phyloP scores from a whole-genome alignment of 2,329 filamentous ascomycete species.

The Cercospora sesami region DNA sequence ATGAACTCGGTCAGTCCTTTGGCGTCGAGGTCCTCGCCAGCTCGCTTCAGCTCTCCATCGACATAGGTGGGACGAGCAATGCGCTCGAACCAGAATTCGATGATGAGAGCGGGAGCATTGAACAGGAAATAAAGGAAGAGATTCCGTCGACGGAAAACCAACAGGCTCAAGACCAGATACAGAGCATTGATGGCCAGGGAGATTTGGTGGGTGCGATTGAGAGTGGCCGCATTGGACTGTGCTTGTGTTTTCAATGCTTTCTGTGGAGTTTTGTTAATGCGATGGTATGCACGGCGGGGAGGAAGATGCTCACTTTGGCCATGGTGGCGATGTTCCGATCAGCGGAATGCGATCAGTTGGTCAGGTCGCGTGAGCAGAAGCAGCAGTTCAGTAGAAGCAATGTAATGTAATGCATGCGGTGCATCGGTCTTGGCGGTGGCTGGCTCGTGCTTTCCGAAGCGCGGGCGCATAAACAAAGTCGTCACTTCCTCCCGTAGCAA shows the following conservation, averaged over 20 bases:
- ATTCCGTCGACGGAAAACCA: constrained; percentile 54
- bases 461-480: constrained; percentile 6
- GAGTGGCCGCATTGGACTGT: constrained; percentile 59
- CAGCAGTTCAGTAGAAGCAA: background rate
- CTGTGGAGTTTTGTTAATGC: constrained; percentile 32
- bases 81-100: constrained; percentile 82
- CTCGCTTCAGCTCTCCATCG: constrained; percentile 63
- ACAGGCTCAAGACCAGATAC: constrained; percentile 71
- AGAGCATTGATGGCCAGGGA: constrained; percentile 69
- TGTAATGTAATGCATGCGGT: background rate
- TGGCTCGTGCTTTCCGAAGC: background rate
- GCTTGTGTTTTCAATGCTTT: constrained; percentile 64
- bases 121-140: constrained; percentile 69
- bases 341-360: background rate
- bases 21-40: constrained; percentile 85
- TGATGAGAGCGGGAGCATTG: constrained; percentile 71
- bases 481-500: constrained; percentile 3
- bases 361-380: background rate
- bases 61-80: constrained; percentile 77
- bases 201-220: constrained; percentile 80
- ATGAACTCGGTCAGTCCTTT: constrained; percentile 93
- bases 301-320: constrained; percentile 30
- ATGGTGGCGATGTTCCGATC: constrained; percentile 12
- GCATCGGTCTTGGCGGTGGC: constrained; percentile 1
- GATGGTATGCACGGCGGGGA: background rate